phyloP scores from a whole-genome alignment of 345 rosid genomes.

The Lepidium africanum region DNA sequence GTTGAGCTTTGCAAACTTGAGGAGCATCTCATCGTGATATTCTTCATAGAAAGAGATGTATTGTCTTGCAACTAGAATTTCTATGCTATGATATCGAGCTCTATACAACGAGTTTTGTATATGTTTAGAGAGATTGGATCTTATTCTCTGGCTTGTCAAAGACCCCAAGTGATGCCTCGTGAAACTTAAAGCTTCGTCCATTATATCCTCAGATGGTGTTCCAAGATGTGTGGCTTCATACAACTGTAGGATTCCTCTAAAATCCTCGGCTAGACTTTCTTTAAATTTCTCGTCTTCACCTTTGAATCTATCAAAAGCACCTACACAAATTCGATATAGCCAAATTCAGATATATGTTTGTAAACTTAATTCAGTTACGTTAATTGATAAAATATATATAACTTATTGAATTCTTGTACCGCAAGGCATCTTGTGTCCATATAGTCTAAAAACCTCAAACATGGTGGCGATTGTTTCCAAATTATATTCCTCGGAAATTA shows the following conservation, averaged over 20 bases:
- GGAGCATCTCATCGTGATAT: not conserved
- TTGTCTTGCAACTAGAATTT: not conserved
- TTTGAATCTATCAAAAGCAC: not conserved
- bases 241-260: not conserved
- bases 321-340: not conserved
- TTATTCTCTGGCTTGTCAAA: not conserved
- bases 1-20: slow-evolving; percentile 1
- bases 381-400: too few species aligned
- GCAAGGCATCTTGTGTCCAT: not conserved
- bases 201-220: not conserved
- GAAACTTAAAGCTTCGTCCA: not conserved
- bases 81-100: not conserved
- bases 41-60: not conserved
- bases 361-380: too few species aligned
- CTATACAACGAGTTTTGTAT: not conserved
- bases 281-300: not conserved
- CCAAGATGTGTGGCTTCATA: not conserved
- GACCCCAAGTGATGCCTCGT: not conserved
- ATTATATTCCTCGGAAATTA: not conserved
- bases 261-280: not conserved
- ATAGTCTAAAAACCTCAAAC: not conserved
- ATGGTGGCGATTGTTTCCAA: not conserved
- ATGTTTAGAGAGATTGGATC: not conserved
- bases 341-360: too few species aligned
- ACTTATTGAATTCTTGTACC: not conserved